Conservation (phyloP, 164 flowering plant species). For the Annona squamosa region DNA sequence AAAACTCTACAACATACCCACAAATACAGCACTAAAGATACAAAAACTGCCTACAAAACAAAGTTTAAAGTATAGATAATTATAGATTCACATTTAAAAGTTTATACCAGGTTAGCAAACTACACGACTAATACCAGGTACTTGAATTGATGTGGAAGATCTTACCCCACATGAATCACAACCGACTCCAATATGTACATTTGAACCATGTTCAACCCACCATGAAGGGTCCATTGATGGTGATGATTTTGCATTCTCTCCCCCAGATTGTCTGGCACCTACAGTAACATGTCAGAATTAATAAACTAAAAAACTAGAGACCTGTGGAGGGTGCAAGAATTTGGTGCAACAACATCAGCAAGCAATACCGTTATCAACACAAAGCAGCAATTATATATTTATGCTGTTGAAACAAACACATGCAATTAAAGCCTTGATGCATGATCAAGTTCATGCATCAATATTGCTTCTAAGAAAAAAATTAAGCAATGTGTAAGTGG, state of each 20-base stretch:
- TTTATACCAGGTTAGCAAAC: neutral
- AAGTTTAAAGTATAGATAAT: no score
- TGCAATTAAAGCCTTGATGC: no score
- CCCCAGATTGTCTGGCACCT: slow-evolving; percentile 32
- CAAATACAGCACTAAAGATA: no score
- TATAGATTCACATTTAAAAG: no score
- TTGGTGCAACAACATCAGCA: neutral
- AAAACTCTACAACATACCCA: no score
- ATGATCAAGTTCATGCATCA: no score
- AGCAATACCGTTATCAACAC: no score
- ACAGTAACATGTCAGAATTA: slow-evolving; percentile 10
- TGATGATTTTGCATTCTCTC: slow-evolving; percentile 5
- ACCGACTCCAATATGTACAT: slow-evolving; percentile 49
- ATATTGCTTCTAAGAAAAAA: no score
- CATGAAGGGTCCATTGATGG: slow-evolving; percentile 13
- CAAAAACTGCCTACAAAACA: no score
- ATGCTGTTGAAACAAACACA: no score
- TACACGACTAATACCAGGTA: neutral
- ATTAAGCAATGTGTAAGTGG: no score
- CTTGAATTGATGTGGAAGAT: neutral
- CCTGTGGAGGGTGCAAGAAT: neutral
- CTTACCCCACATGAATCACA: slow-evolving; percentile 93
- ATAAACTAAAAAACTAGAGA: neutral
- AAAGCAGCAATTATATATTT: no score
- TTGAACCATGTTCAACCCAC: slow-evolving; percentile 21